A percentile compares a stretch with the other conserved stretches of the same genome.
Evolutionary conservation across 2,329 filamentous ascomycete species (phyloP).

Genomic region (Colletotrichum sp.): DNA sequence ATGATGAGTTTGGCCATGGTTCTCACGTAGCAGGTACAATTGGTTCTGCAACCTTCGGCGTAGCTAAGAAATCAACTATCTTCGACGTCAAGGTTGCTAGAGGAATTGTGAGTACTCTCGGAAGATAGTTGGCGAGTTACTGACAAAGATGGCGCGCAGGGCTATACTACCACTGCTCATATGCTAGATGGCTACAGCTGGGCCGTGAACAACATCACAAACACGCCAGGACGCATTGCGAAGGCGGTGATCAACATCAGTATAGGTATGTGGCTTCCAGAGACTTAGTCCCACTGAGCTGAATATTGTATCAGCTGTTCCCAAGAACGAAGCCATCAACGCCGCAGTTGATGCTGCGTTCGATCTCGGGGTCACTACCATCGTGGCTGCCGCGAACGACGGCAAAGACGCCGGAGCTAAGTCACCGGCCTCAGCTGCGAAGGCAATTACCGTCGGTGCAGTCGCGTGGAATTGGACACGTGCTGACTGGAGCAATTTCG

Average conservation of each 20-base stretch:
- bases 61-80: not conserved
- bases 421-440: not conserved
- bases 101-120: not conserved
- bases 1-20: not conserved
- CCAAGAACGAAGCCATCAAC: not conserved
- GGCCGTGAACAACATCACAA: not conserved
- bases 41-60: not conserved
- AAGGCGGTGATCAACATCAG: not conserved
- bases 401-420: not conserved
- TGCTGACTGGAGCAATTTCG: not conserved
- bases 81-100: not conserved
- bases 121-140: not conserved
- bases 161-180: not conserved
- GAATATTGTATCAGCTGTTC: not conserved
- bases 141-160: not conserved
- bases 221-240: not conserved
- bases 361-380: not conserved
- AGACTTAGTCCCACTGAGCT: not conserved
- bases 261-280: not conserved
- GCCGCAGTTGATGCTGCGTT: not conserved
- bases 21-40: not conserved
- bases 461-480: not conserved
- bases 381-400: not conserved
- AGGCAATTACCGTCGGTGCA: not conserved
- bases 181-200: not conserved